These are phyloP conservation scores for Phyllosticta citriasiana DNA, from an alignment of 2,329 filamentous ascomycete genomes.

Conservation along the genomic window DNA sequence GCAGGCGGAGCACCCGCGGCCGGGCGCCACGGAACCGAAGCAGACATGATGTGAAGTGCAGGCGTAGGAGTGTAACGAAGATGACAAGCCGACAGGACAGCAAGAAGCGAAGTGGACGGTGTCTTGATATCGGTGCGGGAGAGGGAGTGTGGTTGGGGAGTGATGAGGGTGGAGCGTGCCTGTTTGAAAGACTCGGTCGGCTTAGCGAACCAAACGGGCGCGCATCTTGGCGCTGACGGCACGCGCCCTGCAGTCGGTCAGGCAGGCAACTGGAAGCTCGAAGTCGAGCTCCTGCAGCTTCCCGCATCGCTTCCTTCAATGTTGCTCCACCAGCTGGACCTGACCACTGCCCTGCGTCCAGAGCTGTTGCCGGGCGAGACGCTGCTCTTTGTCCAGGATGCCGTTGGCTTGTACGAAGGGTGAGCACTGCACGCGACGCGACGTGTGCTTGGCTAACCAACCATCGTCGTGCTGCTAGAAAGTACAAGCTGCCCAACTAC, in stretches of 20 bases:
- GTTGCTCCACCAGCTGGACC: conserved; percentile 92
- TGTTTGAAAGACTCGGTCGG: background rate
- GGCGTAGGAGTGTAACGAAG: background rate
- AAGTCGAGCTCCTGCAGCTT: background rate
- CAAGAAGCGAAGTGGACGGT: background rate
- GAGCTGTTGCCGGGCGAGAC: conserved; percentile 88
- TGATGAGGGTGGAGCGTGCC: background rate
- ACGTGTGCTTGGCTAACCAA: conserved; percentile 5
- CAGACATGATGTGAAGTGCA: conserved; percentile 2
- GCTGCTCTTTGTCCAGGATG: conserved; percentile 92
- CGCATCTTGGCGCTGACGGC: conserved; percentile 3
- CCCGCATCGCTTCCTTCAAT: conserved; percentile 53
- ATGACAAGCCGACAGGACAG: conserved; percentile 1
- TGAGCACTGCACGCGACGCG: conserved; percentile 37
- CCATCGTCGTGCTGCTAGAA: conserved; percentile 43
- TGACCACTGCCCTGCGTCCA: conserved; percentile 92
- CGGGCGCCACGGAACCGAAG: conserved; percentile 9
- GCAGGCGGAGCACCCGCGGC: conserved; percentile 1
- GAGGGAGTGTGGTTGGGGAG: background rate
- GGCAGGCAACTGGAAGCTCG: background rate
- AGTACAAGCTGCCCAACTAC: conserved; percentile 87
- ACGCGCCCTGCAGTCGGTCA: background rate
- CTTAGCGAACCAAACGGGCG: background rate
- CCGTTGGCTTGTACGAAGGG: conserved; percentile 96
- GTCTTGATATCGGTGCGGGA: background rate